These are phyloP conservation scores for Colletotrichum sp. DNA, from an alignment of 2,329 filamentous ascomycete genomes.

Conservation along the genomic window DNA sequence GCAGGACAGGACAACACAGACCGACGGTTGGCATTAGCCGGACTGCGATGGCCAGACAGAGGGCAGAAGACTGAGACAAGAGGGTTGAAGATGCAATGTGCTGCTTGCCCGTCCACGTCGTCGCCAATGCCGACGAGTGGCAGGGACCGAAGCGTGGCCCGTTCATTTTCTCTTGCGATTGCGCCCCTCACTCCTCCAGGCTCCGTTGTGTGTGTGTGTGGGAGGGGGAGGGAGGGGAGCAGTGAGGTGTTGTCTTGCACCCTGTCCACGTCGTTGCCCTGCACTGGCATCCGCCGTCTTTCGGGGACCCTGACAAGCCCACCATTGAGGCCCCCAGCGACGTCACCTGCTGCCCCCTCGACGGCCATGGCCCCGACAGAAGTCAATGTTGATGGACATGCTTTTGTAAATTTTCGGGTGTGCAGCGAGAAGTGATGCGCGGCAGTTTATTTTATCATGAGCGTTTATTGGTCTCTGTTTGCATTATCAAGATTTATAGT, in stretches of 20 bases:
- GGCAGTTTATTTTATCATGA: background rate
- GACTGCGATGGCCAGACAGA: background rate
- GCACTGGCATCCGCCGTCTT: slow-evolving; percentile 12
- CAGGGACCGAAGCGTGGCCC: background rate
- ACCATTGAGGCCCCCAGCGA: slow-evolving; percentile 9
- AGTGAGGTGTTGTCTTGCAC: background rate
- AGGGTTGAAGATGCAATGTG: background rate
- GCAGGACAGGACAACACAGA: background rate
- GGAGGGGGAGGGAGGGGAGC: background rate
- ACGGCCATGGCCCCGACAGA: background rate
- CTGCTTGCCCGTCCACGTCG: background rate
- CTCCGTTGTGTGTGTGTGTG: background rate
- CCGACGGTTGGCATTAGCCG: background rate
- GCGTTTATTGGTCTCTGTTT: background rate
- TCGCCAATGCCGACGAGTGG: background rate
- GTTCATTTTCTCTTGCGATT: background rate
- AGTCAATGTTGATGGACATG: background rate
- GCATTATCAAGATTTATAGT: background rate
- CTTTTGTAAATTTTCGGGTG: background rate
- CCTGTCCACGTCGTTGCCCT: background rate
- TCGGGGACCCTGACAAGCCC: slow-evolving; percentile 3
- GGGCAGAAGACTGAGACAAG: background rate
- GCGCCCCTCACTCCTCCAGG: background rate
- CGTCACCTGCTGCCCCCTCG: slow-evolving; percentile 1
- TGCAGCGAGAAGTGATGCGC: background rate